Evolutionary conservation across 176 grass and related monocot species (phyloP).

Genomic region (Rhynchospora breviuscula): DNA sequence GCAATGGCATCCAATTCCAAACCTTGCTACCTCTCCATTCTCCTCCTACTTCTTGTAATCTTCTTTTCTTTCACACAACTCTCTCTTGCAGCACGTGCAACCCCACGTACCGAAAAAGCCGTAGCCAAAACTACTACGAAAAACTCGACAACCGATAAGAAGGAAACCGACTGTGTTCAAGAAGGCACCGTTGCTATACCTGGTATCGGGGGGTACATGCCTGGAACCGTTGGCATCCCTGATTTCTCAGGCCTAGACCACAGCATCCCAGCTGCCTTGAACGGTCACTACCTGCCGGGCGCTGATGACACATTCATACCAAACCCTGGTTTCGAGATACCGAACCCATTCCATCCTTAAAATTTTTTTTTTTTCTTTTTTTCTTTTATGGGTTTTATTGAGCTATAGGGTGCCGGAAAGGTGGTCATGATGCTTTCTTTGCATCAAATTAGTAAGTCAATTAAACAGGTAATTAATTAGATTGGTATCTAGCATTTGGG

Average conservation of each 20-base stretch:
- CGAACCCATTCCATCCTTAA: slow-evolving; percentile 55
- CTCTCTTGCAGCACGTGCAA: slow-evolving; percentile 34
- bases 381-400: background rate
- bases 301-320: slow-evolving; percentile 75
- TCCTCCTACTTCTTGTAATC: slow-evolving; percentile 30
- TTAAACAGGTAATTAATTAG: slow-evolving; percentile 1
- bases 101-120: background rate
- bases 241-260: slow-evolving; percentile 53
- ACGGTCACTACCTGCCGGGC: slow-evolving; percentile 51
- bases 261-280: slow-evolving; percentile 61
- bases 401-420: background rate
- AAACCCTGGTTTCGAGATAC: slow-evolving; percentile 80
- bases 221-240: slow-evolving; percentile 31
- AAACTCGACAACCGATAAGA: background rate
- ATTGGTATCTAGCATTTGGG: background rate
- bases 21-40: slow-evolving; percentile 12
- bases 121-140: background rate
- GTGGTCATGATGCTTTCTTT: background rate
- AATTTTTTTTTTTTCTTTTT: background rate
- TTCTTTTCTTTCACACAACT: slow-evolving; percentile 29
- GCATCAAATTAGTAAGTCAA: slow-evolving; percentile 4
- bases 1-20: slow-evolving; percentile 11
- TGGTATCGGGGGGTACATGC: slow-evolving; percentile 37
- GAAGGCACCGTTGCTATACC: slow-evolving; percentile 58
- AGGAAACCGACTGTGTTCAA: slow-evolving; percentile 20